Percentiles rank a stretch among this genome's conserved stretches.
phyloP scores from a whole-genome alignment of 768 basidiomycete genomes.

The Dentipellis fragilis region DNA sequence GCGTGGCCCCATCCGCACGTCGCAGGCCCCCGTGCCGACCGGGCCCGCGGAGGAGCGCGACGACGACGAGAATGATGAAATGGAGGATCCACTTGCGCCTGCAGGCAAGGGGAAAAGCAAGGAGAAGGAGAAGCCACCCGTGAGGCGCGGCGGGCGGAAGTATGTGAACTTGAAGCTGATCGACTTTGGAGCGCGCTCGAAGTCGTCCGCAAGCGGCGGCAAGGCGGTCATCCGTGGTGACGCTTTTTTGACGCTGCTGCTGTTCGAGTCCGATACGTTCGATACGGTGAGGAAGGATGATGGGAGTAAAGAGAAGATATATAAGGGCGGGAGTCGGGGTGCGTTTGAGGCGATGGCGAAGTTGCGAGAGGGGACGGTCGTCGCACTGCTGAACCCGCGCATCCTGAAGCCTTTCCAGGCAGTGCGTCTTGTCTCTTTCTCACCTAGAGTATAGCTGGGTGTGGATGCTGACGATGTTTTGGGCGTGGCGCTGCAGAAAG shows the following conservation, averaged over 20 bases:
- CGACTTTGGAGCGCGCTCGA: slow-evolving; percentile 65
- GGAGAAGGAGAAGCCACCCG: slow-evolving; percentile 16
- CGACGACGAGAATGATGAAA: slow-evolving; percentile 15
- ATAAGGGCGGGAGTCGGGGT: slow-evolving; percentile 84
- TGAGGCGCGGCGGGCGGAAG: slow-evolving; percentile 53
- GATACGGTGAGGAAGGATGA: slow-evolving; percentile 46
- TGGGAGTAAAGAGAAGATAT: slow-evolving; percentile 48
- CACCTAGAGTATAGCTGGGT: neutral
- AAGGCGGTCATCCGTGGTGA: slow-evolving; percentile 66
- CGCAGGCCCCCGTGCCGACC: slow-evolving; percentile 49
- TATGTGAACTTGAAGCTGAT: slow-evolving; percentile 82
- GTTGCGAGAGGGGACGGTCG: slow-evolving; percentile 79
- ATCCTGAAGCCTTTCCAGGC: slow-evolving; percentile 85
- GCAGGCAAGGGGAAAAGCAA: slow-evolving; percentile 5
- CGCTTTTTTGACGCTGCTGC: slow-evolving; percentile 68
- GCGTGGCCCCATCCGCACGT: slow-evolving; percentile 69
- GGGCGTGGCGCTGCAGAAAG: slow-evolving; percentile 25
- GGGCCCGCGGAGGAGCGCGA: slow-evolving; percentile 34
- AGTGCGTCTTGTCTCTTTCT: neutral
- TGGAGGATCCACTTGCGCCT: neutral
- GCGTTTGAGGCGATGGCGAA: slow-evolving; percentile 87
- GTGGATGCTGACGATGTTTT: neutral
- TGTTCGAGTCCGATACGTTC: slow-evolving; percentile 81
- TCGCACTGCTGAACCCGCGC: slow-evolving; percentile 82
- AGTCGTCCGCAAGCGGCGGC: slow-evolving; percentile 40